Evolutionary conservation across 805 yeast genomes (phyloP), one percentile per base, ranked within the genome.

Genomic region (Saccharomycopsis javanensis): DNA sequence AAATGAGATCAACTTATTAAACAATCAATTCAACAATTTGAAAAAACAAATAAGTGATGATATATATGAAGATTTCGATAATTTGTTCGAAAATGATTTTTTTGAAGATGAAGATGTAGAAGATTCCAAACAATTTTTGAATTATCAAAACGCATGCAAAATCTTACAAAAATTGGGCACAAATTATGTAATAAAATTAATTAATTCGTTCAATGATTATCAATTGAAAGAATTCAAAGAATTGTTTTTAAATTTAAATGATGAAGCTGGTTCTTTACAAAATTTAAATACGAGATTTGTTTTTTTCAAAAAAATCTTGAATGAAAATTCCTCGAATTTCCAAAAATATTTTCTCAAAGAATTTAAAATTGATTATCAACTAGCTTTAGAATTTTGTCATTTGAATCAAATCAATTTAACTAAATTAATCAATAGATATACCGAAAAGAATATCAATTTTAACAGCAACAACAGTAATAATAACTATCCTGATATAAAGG

Each of bases 221-320:
- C 82, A 85, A 61, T 73, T 94, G 55, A 79, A 79, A 64, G 98
- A 92, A 64, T 81, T 92, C 50, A 78, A 78, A 35, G 72, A 80
- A 23, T 88, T 94, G 10, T 94, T 94, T 71, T 58, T 60, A 3
- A 79, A 81, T 55, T 75, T 83, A 8, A 76, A 82, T 13, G 97
- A 90, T 64, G 99, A 94, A 70, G 99, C 99, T 0, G 97, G 97
- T 0, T 85, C 95, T 4, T 72, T 94, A 59, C 99, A 94, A 59
- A 94, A 94, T 69, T 71, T 94, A 54, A 78, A 81, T 31, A 74
- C 97, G 63, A 74, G 99, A 53, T 94, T 82, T 68, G 79, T 90
- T 33, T 92, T 86, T 68, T 87, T 88, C 70, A 83, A 85, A 62
- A 83, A 86, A 62, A 78, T 88, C 1, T 71, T 92, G 59, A 78